A percentile compares a stretch with the other conserved stretches of the same genome.
phyloP scores from a whole-genome alignment of 2,329 filamentous ascomycete species.

The Cladosporium sp. region DNA sequence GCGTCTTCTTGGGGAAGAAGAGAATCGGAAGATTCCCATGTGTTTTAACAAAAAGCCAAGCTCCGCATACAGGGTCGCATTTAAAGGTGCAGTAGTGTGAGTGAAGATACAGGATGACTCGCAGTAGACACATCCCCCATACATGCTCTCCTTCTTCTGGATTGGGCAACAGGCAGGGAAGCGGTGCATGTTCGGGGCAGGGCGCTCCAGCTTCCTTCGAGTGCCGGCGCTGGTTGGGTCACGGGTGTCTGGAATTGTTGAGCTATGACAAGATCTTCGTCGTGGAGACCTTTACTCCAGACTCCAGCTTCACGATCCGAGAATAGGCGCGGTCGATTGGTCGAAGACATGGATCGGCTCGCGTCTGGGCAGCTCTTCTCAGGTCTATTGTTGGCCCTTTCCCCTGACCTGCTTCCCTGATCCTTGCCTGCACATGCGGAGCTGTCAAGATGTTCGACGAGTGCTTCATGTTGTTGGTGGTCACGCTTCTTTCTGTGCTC shows the following conservation, averaged over 20 bases:
- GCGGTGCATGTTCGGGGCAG: background rate
- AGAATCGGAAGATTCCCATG: too few species aligned
- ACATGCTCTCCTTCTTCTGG: background rate
- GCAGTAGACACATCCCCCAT: conserved; percentile 18
- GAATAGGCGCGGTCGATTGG: too few species aligned
- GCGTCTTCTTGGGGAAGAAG: background rate
- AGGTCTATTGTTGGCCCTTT: background rate
- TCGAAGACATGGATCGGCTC: conserved; percentile 11
- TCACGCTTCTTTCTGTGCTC: too few species aligned
- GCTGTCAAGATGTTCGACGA: background rate
- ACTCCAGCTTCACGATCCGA: conserved; percentile 1
- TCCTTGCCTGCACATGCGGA: conserved; percentile 11
- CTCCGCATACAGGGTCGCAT: conserved; percentile 2
- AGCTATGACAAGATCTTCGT: too few species aligned
- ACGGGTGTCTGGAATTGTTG: background rate
- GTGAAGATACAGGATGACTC: background rate
- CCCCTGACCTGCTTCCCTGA: conserved; percentile 16
- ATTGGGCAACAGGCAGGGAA: background rate
- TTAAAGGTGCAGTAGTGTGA: background rate
- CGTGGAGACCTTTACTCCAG: too few species aligned
- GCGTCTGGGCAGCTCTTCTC: background rate
- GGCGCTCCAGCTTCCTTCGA: background rate
- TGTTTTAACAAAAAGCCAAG: too few species aligned
- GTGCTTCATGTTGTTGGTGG: conserved; percentile 2
- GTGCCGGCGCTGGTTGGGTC: background rate